These are phyloP conservation scores for Xylaria longipes DNA, from an alignment of 495 filamentous ascomycete genomes.

Conservation along the genomic window DNA sequence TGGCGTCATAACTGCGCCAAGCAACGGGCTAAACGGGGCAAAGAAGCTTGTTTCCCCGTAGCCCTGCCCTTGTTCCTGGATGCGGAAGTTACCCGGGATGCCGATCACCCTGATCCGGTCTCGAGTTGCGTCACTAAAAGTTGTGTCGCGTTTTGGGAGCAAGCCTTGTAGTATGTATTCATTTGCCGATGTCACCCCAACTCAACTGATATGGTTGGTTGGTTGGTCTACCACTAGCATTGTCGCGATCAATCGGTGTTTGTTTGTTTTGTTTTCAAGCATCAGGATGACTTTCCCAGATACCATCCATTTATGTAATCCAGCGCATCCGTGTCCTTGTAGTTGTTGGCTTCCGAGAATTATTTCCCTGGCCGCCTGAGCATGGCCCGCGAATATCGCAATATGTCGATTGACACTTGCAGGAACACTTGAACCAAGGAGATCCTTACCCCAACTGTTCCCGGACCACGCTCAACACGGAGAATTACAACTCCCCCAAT, in stretches of 20 bases:
- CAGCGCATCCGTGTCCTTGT: background rate
- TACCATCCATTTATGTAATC: too few species aligned
- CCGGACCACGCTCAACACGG: constrained; percentile 5
- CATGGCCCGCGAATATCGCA: background rate
- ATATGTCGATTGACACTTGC: background rate
- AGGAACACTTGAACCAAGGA: background rate
- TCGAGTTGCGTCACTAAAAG: background rate
- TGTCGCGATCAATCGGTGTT: background rate
- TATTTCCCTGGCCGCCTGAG: background rate
- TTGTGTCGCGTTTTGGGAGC: background rate
- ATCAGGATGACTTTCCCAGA: background rate
- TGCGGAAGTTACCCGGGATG: background rate
- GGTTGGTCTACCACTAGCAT: too few species aligned
- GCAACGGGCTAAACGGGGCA: constrained; percentile 1
- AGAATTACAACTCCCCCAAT: constrained; percentile 20
- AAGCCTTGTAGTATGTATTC: background rate
- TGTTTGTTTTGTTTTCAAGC: background rate
- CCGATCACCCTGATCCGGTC: background rate
- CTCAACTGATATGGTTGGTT: too few species aligned
- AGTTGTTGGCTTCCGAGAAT: background rate
- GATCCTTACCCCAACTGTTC: constrained; percentile 14
- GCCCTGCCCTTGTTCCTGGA: constrained; percentile 17
- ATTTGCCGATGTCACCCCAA: background rate
- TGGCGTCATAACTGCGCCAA: constrained; percentile 24
- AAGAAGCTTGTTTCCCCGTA: constrained; percentile 3